Conservation (phyloP, 352 stramenopile genomes). For the Achlya hypogyna region DNA sequence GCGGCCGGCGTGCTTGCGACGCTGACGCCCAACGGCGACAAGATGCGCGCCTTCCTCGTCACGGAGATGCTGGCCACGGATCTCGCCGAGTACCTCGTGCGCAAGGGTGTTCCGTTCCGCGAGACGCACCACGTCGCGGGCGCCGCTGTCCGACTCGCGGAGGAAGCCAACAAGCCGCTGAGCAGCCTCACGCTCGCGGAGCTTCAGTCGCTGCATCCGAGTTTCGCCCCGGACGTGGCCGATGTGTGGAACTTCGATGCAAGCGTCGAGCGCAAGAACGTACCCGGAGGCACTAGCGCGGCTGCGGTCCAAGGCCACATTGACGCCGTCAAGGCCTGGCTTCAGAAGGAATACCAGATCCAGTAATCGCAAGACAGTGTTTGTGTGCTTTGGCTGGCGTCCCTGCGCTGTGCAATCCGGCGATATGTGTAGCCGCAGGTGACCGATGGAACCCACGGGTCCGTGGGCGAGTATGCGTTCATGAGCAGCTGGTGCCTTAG, state of each 20-base stretch:
- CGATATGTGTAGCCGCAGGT: too few relatives aligned
- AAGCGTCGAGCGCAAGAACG: slow-evolving; percentile 88
- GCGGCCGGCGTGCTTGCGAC: slow-evolving; percentile 94
- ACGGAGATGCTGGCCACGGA: slow-evolving; percentile 99
- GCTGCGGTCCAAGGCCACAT: slow-evolving; percentile 75
- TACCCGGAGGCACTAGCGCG: slow-evolving; percentile 75
- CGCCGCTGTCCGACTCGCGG: slow-evolving; percentile 86
- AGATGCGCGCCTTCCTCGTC: slow-evolving; percentile 91
- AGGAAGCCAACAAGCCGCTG: slow-evolving; percentile 81
- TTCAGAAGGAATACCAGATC: slow-evolving; percentile 23
- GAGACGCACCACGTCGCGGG: slow-evolving; percentile 99
- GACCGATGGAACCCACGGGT: too few relatives aligned
- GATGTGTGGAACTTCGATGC: slow-evolving; percentile 86
- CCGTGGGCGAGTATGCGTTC: too few relatives aligned
- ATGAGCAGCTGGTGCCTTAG: too few relatives aligned
- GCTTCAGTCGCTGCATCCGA: slow-evolving; percentile 75
- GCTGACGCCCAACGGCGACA: slow-evolving; percentile 92
- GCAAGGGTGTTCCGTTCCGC: slow-evolving; percentile 97
- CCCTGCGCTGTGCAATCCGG: too few relatives aligned
- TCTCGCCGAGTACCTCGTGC: slow-evolving; percentile 97
- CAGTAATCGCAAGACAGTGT: not conserved
- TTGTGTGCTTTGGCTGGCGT: not conserved
- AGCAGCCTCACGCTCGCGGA: slow-evolving; percentile 86
- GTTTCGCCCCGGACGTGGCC: slow-evolving; percentile 86
- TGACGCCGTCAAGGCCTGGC: slow-evolving; percentile 57